Base-by-base conservation (phyloP, 371 early-diverging fungal species). In the Apophysomyces trapeziformis region DNA sequence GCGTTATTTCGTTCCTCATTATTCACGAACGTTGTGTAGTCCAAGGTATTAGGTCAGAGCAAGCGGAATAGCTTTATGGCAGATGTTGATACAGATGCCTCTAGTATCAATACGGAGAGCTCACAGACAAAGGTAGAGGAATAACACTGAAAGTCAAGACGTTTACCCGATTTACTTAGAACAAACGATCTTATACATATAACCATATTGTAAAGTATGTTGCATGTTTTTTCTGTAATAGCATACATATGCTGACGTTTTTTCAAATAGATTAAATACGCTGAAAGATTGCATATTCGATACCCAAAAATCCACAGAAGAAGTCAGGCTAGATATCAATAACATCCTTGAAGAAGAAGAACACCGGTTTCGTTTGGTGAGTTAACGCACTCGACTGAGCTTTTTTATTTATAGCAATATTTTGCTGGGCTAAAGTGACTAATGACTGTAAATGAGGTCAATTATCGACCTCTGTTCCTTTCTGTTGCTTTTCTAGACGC, bases 221-320 rank as follows among this genome's bases (percentile, higher is more conserved):
- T 0, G 36, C 32, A 16, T 1, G 44, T 3, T 35, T 14, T 32
- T 57, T 43, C 7, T 18, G 9, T 11, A 16, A 37, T 16, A 13
- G 35, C 32, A 26, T 38, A 26, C 38, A 9, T 2, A 14, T 18
- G 35, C 18, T 44, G 9, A 46, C 26, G 38, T 1, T 37, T 5
- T 18, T 7, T 6, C 41, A 11, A 58, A 0, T 61, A 80, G 77
- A 57, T 38, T 85, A 43, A 87, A 83, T 67, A 83, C 85, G 43
- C 63, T 85, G 14, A 80, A 83, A 63, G 84, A 84, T 36, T 85
- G 85, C 50, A 80, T 87, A 58, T 81, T 78, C 64, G 87, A 87
- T 72, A 85, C 87, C 14, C 81, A 82, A 62, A 71, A 66, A 45
- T 83, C 85, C 1, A 73, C 80, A 13, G 73, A 78, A 36, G 85